phyloP scores from a whole-genome alignment of 768 basidiomycete species.

The Lyophyllum shimeji region DNA sequence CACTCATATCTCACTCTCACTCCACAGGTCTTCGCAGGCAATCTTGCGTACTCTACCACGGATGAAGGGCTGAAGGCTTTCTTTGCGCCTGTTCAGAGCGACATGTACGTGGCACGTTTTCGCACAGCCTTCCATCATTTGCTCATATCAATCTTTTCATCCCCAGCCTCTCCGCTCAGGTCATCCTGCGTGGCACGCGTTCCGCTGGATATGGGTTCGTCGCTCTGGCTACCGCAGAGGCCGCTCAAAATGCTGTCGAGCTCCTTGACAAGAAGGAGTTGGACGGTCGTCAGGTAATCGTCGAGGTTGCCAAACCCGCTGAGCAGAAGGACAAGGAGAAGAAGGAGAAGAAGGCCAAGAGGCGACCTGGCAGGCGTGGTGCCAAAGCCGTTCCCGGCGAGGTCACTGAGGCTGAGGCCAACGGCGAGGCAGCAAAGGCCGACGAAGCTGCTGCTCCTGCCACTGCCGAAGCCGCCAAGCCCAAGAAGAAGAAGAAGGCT shows the following conservation, averaged over 20 bases:
- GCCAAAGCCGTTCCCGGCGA: conserved; percentile 86
- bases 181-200: conserved; percentile 83
- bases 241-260: conserved; percentile 85
- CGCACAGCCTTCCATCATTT: conserved; percentile 43
- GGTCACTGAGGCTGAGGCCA: conserved; percentile 87
- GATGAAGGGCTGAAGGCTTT: conserved; percentile 94
- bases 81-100: conserved; percentile 84
- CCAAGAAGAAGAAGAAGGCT: conserved; percentile 81
- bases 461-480: conserved; percentile 71
- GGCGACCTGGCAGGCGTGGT: conserved; percentile 84
- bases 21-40: conserved; percentile 86
- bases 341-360: conserved; percentile 77
- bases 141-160: conserved; percentile 14
- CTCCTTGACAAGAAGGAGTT: conserved; percentile 86
- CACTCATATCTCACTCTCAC: conserved; percentile 21
- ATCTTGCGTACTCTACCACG: conserved; percentile 92
- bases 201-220: conserved; percentile 95
- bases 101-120: conserved; percentile 69
- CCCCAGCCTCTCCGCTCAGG: conserved; percentile 74
- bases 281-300: conserved; percentile 83
- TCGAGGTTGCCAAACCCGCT: conserved; percentile 91
- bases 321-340: conserved; percentile 85
- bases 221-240: conserved; percentile 75
- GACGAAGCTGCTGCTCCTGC: conserved; percentile 54
- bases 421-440: conserved; percentile 67